Conservation (phyloP, 352 stramenopile species). For the Poterioochromonas sp. region DNA sequence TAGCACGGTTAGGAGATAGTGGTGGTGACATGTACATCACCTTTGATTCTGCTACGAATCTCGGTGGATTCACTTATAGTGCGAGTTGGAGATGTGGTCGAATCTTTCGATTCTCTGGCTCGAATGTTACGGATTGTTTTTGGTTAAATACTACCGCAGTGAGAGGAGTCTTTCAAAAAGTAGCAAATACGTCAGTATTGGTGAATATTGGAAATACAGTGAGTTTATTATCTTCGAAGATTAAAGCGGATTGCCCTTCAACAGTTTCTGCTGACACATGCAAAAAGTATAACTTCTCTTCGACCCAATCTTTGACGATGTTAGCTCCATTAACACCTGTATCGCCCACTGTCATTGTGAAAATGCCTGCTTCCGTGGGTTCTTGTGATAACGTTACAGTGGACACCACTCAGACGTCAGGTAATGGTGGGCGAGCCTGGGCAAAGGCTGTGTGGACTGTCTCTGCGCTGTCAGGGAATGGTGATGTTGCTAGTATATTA, state of each 20-base stretch:
- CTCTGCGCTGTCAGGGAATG: neutral
- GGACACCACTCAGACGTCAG: neutral
- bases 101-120: neutral
- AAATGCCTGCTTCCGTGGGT: neutral
- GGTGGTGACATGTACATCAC: neutral
- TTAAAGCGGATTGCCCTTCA: conserved; percentile 1
- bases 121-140: neutral
- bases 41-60: conserved; percentile 23
- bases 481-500: neutral
- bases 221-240: neutral
- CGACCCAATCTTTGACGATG: neutral
- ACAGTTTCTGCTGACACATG: neutral
- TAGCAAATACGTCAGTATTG: neutral
- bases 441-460: neutral
- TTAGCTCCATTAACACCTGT: neutral
- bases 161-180: neutral
- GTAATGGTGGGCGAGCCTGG: neutral
- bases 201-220: neutral
- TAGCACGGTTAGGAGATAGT: neutral
- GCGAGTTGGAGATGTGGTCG: neutral
- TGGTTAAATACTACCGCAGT: conserved; percentile 15
- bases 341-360: neutral
- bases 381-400: conserved; percentile 26
- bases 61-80: neutral
- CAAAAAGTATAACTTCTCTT: neutral